Percentiles rank a stretch among this genome's conserved stretches.
These are phyloP conservation scores for Rhizoclosmatium globosum DNA, from an alignment of 192 early-diverging fungal species.

Conservation along the genomic window DNA sequence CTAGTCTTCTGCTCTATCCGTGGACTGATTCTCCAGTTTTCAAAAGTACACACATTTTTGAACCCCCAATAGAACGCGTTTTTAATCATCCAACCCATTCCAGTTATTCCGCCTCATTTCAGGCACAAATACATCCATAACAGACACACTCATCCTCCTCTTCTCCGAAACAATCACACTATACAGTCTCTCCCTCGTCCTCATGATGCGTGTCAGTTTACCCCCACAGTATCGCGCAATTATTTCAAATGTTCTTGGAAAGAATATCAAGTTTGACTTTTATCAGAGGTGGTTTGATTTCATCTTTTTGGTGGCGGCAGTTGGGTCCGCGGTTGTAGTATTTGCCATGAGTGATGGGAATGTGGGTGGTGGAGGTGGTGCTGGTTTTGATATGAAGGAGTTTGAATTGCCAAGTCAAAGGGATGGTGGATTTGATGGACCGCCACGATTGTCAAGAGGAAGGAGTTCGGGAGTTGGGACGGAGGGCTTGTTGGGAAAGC, in stretches of 20 bases:
- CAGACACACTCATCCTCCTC: conserved; percentile 78
- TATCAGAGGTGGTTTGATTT: conserved; percentile 96
- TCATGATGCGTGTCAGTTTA: conserved; percentile 92
- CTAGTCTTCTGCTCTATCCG: conserved; percentile 91
- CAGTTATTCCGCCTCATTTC: conserved; percentile 28
- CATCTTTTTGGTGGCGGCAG: conserved; percentile 86
- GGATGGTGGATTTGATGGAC: neutral
- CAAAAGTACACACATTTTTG: conserved; percentile 59
- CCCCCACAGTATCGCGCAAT: conserved; percentile 76
- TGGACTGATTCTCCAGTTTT: conserved; percentile 83
- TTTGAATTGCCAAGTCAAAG: neutral
- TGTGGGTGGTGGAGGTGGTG: neutral
- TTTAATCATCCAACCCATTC: conserved; percentile 56
- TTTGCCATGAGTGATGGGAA: neutral
- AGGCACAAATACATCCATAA: conserved; percentile 23
- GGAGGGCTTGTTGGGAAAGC: conserved; percentile 4
- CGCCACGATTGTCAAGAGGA: neutral
- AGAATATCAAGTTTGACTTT: conserved; percentile 84
- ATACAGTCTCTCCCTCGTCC: conserved; percentile 89
- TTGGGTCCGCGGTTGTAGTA: conserved; percentile 75
- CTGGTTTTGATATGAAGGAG: neutral
- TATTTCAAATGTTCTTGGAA: conserved; percentile 66
- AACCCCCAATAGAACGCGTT: no score
- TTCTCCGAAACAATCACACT: conserved; percentile 91
- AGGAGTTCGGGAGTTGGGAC: neutral